Conservation (phyloP, 495 filamentous ascomycete species). For the Pyrenula aspistea region DNA sequence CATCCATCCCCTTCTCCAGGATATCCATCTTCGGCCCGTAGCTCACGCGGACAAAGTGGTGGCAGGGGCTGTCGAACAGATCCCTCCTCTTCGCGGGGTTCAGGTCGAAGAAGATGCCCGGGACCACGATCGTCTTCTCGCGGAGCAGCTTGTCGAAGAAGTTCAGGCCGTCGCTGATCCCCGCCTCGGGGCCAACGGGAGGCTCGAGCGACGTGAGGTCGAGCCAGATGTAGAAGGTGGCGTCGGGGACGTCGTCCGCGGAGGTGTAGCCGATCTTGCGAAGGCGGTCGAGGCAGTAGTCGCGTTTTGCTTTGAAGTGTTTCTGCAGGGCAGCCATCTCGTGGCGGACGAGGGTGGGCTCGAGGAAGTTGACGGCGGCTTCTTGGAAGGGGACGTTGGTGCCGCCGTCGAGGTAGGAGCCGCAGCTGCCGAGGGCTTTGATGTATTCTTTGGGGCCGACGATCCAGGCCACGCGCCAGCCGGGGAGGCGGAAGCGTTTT, state of each 20-base stretch:
- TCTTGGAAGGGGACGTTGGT: conserved; percentile 94
- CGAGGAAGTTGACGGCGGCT: conserved; percentile 83
- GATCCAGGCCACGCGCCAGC: conserved; percentile 96
- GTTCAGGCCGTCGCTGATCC: conserved; percentile 83
- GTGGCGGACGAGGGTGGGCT: conserved; percentile 61
- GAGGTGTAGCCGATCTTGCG: conserved; percentile 73
- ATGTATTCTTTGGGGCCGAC: conserved; percentile 94
- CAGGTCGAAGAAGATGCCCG: conserved; percentile 74
- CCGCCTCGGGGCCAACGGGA: conserved; percentile 29
- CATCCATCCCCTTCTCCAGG: conserved; percentile 72
- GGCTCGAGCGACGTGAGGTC: conserved; percentile 42
- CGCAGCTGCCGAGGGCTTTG: conserved; percentile 83
- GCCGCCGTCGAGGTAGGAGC: conserved; percentile 91
- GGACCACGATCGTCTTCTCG: conserved; percentile 91
- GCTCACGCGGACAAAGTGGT: conserved; percentile 85
- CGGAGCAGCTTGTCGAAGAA: conserved; percentile 90
- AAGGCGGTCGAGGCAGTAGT: conserved; percentile 73
- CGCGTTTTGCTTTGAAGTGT: conserved; percentile 83
- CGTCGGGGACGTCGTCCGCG: conserved; percentile 59
- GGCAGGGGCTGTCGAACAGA: conserved; percentile 88
- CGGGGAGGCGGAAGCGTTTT: conserved; percentile 91
- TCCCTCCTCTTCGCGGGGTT: conserved; percentile 85
- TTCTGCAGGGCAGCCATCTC: conserved; percentile 84
- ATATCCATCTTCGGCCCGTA: conserved; percentile 89
- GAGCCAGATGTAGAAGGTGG: conserved; percentile 88